Base-by-base conservation (phyloP, 2,329 filamentous ascomycete species). In the Scortechinia acanthostroma region DNA sequence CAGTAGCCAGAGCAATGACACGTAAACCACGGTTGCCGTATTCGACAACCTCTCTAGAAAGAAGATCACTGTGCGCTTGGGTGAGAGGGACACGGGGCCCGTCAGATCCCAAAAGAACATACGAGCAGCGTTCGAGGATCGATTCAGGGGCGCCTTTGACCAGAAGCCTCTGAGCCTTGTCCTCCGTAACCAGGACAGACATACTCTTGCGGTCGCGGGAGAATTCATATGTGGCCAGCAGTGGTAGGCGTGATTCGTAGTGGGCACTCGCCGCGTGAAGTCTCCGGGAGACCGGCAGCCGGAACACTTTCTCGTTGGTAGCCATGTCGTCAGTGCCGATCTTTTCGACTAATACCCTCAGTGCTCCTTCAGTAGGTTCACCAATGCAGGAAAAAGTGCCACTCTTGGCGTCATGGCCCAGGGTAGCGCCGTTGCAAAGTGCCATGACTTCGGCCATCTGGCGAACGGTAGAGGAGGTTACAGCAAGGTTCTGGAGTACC, bases 161-260 rank as follows among this genome's bases (percentile, higher is more conserved):
- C 43, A 98, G 76, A 10, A 98, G 81, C 61, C 86, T 90, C 68
- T 93, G 80, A 44, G 80, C 66, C 43, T 74, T 71, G 46, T 77
- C 83, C 45, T 77, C 75, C 52, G 85, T 77, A 50, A 94, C 88
- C 48, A 97, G 71, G 25, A 98, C 94, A 42, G 93, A 98, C 93
- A 98, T 98, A 66, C 91, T 97, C 79, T 98, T 98, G 50, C 93
- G 82, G 65, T 98, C 93, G 55, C 93, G 83, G 1, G 93, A 97
- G 68, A 98, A 98, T 62, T 98, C 93, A 56, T 89, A 98, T 10
- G 90, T 95, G 5, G 91, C 85, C 46, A 95, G 74, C 35, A 86
- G 81, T 44, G 81, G 80, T 43, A 83, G 78, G 53, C 79, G 76
- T 53, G 80, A 74, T 67, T 95, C 91, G 61, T 95, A 96, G 66